Conservation (phyloP, 352 stramenopile species). For the Phytophthora foliorum region DNA sequence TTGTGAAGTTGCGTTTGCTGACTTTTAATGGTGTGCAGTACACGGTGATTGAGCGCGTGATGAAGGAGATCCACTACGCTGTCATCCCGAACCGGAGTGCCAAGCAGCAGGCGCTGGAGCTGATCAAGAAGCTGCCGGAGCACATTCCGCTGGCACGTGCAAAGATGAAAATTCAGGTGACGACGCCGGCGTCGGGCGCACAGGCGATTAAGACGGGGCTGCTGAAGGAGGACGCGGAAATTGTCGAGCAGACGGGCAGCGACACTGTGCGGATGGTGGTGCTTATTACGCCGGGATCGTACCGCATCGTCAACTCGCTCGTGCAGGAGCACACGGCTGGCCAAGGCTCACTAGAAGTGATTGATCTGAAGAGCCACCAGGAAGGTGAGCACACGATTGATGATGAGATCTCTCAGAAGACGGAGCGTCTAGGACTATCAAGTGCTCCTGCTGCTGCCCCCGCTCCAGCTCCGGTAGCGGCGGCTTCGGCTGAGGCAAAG, state of each 20-base stretch:
- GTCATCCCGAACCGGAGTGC: slow-evolving; percentile 95
- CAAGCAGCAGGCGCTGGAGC: slow-evolving; percentile 98
- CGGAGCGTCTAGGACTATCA: slow-evolving; percentile 69
- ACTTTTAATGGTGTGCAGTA: slow-evolving; percentile 51
- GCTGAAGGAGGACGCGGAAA: slow-evolving; percentile 68
- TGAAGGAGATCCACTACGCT: slow-evolving; percentile 97
- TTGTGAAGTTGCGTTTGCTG: neutral
- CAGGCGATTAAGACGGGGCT: slow-evolving; percentile 72
- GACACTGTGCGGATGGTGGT: slow-evolving; percentile 72
- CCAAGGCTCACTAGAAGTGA: slow-evolving; percentile 89
- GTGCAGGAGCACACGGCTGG: slow-evolving; percentile 69
- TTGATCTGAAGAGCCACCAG: slow-evolving; percentile 93
- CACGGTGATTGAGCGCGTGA: slow-evolving; percentile 96
- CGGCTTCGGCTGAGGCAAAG: slow-evolving; percentile 33
- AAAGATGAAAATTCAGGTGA: slow-evolving; percentile 97
- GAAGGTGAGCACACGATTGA: slow-evolving; percentile 94
- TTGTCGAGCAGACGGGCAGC: slow-evolving; percentile 70
- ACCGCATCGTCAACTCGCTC: slow-evolving; percentile 78
- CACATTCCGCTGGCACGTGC: slow-evolving; percentile 96
- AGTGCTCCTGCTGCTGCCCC: slow-evolving; percentile 24
- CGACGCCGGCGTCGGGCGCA: slow-evolving; percentile 54
- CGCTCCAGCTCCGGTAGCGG: slow-evolving; percentile 11
- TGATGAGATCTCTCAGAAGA: slow-evolving; percentile 92
- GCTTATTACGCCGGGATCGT: slow-evolving; percentile 81
- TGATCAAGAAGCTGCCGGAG: slow-evolving; percentile 94